A percentile compares a stretch with the other conserved stretches of the same genome.
phyloP scores from a whole-genome alignment of 169 alveolate species.

The Plasmodium sp. region DNA sequence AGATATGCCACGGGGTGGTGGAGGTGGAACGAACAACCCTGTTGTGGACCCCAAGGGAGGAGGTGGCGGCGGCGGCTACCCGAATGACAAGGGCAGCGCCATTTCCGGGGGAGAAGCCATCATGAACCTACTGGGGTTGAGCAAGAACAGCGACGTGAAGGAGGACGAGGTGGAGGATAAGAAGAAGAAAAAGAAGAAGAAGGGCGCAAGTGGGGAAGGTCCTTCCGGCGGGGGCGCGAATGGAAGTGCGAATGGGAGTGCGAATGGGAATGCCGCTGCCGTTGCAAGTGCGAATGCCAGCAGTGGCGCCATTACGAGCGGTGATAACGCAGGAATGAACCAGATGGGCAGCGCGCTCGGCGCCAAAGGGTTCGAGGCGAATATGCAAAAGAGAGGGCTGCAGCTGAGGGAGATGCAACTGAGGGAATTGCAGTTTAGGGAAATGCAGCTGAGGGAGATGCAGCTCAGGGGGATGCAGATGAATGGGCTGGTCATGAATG shows the following conservation, averaged over 20 bases:
- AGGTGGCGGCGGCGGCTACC: not conserved
- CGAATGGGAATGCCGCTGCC: not conserved
- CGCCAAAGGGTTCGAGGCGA: not conserved
- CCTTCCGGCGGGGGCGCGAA: not conserved
- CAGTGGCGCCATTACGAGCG: not conserved
- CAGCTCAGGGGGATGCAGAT: not conserved
- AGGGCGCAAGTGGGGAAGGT: not conserved
- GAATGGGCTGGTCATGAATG: not conserved
- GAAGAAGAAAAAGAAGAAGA: conserved; percentile 6
- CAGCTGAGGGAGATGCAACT: not conserved
- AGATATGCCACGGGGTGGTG: not conserved
- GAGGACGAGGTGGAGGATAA: conserved; percentile 6
- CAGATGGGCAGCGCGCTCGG: not conserved
- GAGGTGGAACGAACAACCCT: not conserved
- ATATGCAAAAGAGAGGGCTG: not conserved
- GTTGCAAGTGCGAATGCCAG: not conserved
- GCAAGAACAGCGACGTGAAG: conserved; percentile 28
- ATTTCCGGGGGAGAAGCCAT: conserved; percentile 68
- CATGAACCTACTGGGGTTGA: conserved; percentile 43
- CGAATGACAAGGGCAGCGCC: not conserved
- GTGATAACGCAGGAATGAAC: not conserved
- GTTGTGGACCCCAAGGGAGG: not conserved
- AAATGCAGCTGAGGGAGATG: not conserved
- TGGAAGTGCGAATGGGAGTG: not conserved
- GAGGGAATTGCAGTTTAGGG: not conserved